A percentile compares a stretch with the other conserved stretches of the same genome.
These are phyloP conservation scores for Solanum habrochaites DNA, from an alignment of 257 asterid genomes.

Conservation along the genomic window DNA sequence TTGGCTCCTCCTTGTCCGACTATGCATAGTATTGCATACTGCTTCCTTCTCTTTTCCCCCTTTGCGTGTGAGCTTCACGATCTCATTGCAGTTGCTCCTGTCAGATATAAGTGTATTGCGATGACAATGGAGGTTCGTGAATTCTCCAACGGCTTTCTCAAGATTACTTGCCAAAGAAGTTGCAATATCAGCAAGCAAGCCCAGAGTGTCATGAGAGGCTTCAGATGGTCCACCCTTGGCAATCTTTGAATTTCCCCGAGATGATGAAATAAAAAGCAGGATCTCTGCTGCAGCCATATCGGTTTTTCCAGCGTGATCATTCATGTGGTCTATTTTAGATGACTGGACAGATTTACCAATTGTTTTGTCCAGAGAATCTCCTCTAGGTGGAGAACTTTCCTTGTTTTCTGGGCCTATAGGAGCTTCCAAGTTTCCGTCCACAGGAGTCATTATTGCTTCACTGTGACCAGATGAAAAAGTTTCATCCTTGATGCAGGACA, in stretches of 20 bases:
- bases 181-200: constrained; percentile 59
- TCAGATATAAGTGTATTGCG: background rate
- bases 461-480: background rate
- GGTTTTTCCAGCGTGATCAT: background rate
- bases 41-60: constrained; percentile 7
- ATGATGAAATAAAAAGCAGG: constrained; percentile 28
- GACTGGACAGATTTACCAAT: constrained; percentile 5
- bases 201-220: constrained; percentile 11
- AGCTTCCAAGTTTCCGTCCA: constrained; percentile 20
- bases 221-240: background rate
- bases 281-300: constrained; percentile 47
- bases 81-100: background rate
- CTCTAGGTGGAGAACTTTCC: constrained; percentile 50
- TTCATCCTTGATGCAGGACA: constrained; percentile 9
- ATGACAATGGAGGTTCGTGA: background rate
- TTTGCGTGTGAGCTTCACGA: background rate
- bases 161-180: constrained; percentile 22
- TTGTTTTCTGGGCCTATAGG: constrained; percentile 46
- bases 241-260: background rate
- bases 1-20: constrained; percentile 6
- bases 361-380: constrained; percentile 27
- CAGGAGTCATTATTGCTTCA: background rate
- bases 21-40: background rate
- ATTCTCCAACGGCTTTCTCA: constrained; percentile 1
- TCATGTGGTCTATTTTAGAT: constrained; percentile 1